Base-by-base conservation (phyloP, 345 rosid species). In the Aquilaria yunnanensis region DNA sequence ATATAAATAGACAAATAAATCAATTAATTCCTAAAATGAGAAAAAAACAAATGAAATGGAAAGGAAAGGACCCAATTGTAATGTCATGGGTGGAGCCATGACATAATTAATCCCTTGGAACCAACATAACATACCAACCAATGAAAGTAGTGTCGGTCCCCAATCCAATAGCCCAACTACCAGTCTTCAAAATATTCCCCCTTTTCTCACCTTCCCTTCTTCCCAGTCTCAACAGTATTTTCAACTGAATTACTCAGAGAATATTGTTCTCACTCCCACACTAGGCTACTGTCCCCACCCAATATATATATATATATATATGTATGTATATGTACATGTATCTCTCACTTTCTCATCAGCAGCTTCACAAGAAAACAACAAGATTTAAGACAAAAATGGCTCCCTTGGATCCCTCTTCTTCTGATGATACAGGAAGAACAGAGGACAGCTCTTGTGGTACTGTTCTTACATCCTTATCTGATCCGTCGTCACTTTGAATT, bases 351-450 rank as follows among this genome's bases (percentile, higher is more conserved):
- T 43, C 32, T 37, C 31, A 14, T 9, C 14, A 23, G 23, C 23
- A 23, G 23, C 23, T 23, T 23, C 23, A 23, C 23, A 37, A 37
- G 8, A 37, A 37, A 37, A 37, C 14, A 10, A 46, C 14, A 10
- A 9, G 5, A 1, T 10, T 8, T 41, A 5, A 53, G 6, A 16
- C 31, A 56, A 8, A 65, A 37, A 76, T 77, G 80, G 68, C 72
- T 47, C 69, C 63, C 61, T 51, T 61, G 12, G 67, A 66, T 31
- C 60, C 61, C 32, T 73, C 72, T 56, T 52, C 72, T 6, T 59
- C 63, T 41, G 54, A 66, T 47, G 63, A 47, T 6, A 56, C 65
- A 10, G 57, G 46, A 56, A 67, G 66, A 52, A 66, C 75, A 3
- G 56, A 2, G 48, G 60, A 54, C 54, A 54, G 14, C 14, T 37